Evolutionary conservation across 345 rosid genomes (phyloP).

Genomic region (Trapa bicornis): DNA sequence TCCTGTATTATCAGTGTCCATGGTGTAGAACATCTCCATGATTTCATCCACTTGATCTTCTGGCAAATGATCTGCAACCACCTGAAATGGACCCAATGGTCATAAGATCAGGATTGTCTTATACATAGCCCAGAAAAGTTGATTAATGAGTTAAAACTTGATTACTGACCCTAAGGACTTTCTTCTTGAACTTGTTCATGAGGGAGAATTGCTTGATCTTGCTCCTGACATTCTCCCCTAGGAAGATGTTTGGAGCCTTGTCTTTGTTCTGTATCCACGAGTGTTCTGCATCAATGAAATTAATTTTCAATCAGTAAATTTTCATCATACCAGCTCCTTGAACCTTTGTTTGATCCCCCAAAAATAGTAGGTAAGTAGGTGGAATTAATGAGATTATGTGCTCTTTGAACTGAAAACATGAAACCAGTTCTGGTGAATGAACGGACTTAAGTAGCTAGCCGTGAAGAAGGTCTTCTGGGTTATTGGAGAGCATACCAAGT

Average conservation of each 20-base stretch:
- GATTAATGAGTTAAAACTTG: background rate
- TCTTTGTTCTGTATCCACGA: constrained; percentile 63
- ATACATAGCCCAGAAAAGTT: background rate
- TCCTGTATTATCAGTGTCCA: constrained; percentile 80
- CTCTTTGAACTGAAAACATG: background rate
- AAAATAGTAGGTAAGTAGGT: too few relatives aligned
- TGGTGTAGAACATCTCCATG: constrained; percentile 44
- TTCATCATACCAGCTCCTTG: background rate
- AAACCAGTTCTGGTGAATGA: background rate
- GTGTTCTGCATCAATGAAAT: constrained; percentile 32
- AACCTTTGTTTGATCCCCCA: too few relatives aligned
- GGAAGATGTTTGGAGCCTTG: constrained; percentile 44
- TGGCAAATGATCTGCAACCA: constrained; percentile 74
- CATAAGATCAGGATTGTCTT: background rate
- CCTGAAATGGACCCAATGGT: constrained; percentile 19
- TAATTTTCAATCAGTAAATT: background rate
- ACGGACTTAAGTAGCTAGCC: background rate
- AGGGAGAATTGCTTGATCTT: constrained; percentile 79
- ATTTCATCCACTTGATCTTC: constrained; percentile 46
- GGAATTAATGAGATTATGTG: background rate
- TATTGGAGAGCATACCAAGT: constrained; percentile 31
- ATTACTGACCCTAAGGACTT: constrained; percentile 55
- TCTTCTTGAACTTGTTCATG: constrained; percentile 93
- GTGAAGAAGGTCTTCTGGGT: background rate
- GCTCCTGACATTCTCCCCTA: constrained; percentile 64